Conservation (phyloP, 495 filamentous ascomycete species). For the Trichoderma reesei region DNA sequence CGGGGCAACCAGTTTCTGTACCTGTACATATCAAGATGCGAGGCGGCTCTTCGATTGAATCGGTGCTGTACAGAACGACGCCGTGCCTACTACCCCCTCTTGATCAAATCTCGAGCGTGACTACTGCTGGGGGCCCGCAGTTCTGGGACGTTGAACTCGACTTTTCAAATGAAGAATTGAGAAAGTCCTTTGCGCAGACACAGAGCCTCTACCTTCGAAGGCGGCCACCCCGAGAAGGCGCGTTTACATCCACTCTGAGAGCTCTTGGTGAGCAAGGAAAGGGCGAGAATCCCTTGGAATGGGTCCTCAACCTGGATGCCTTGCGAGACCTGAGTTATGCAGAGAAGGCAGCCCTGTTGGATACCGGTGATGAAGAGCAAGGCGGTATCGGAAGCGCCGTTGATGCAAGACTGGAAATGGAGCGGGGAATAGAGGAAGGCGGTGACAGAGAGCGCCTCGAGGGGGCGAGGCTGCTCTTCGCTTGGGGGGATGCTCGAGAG, state of each 20-base stretch:
- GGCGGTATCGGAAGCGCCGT: constrained; percentile 54
- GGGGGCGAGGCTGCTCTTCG: constrained; percentile 69
- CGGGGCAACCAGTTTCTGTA: constrained; percentile 63
- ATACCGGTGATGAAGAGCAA: constrained; percentile 35
- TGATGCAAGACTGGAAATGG: constrained; percentile 65
- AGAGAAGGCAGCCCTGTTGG: constrained; percentile 64
- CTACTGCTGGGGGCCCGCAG: constrained; percentile 51
- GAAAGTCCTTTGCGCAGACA: constrained; percentile 60
- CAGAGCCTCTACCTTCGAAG: constrained; percentile 76
- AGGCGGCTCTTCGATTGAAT: constrained; percentile 18
- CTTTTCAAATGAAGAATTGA: constrained; percentile 56
- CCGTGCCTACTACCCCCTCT: constrained; percentile 84
- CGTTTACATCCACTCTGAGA: constrained; percentile 66
- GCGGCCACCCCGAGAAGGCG: constrained; percentile 56
- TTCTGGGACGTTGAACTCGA: constrained; percentile 84
- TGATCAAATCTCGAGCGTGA: constrained; percentile 52
- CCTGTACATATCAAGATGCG: constrained; percentile 46
- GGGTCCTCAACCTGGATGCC: constrained; percentile 31
- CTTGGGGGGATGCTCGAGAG: constrained; percentile 55
- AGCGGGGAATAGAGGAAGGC: constrained; percentile 46
- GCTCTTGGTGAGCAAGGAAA: constrained; percentile 27
- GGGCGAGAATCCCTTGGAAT: constrained; percentile 15
- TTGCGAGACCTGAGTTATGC: constrained; percentile 61
- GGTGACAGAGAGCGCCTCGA: constrained; percentile 58
- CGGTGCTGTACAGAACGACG: constrained; percentile 31